These are phyloP conservation scores for Gnetum montanum DNA, from an alignment of 75 land plant species.

Conservation along the genomic window DNA sequence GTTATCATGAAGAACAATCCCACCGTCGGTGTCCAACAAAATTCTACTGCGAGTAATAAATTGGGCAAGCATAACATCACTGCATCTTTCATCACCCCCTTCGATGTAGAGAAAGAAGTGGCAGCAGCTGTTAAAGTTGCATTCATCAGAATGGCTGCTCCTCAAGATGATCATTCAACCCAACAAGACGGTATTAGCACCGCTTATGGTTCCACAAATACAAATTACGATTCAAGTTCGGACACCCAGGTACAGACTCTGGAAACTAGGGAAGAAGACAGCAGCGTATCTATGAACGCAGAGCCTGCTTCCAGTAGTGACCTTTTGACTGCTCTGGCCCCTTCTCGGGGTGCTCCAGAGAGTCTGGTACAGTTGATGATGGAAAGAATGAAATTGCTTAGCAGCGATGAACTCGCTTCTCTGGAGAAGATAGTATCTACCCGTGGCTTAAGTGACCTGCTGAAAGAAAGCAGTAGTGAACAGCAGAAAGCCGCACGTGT, in stretches of 20 bases:
- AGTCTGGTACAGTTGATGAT: slow-evolving; percentile 13
- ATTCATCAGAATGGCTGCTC: slow-evolving; percentile 6
- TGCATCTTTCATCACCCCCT: slow-evolving; percentile 32
- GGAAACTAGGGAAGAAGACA: not conserved
- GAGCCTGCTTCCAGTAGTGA: not conserved
- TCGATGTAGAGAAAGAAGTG: slow-evolving; percentile 37
- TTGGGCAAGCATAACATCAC: slow-evolving; percentile 14
- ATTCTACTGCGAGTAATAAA: not conserved
- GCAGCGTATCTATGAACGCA: not conserved
- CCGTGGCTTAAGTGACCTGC: slow-evolving; percentile 30
- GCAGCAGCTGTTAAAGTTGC: slow-evolving; percentile 27
- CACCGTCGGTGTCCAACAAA: not conserved
- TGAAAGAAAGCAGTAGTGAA: slow-evolving; percentile 20
- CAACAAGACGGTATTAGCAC: not conserved
- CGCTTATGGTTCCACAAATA: not conserved
- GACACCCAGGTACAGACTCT: slow-evolving; percentile 19
- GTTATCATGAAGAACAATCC: slow-evolving; percentile 16
- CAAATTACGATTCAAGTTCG: not conserved
- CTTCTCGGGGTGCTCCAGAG: not conserved
- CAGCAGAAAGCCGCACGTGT: slow-evolving; percentile 6
- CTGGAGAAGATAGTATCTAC: slow-evolving; percentile 27
- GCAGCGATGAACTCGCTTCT: slow-evolving; percentile 11
- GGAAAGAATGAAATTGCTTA: slow-evolving; percentile 13
- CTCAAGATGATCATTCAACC: not conserved
- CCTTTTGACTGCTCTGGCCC: not conserved